A percentile compares a stretch with the other conserved stretches of the same genome.
Evolutionary conservation across 306 rosid species (phyloP).

Genomic region (Dryas drummondii): DNA sequence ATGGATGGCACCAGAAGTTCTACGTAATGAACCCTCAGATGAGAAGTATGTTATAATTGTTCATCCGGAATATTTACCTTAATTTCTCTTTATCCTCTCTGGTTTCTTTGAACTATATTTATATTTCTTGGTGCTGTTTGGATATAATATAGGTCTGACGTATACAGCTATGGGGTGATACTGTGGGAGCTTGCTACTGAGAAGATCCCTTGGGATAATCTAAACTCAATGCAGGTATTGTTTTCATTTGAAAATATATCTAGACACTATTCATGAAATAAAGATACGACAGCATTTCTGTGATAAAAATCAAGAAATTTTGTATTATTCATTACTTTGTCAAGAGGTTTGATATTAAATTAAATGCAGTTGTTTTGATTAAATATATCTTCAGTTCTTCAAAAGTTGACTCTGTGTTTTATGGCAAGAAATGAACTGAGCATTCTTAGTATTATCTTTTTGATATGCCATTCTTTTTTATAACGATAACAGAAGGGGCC

Average conservation of each 20-base stretch:
- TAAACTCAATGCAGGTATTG: constrained; percentile 96
- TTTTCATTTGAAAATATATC: constrained; percentile 31
- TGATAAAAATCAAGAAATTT: not conserved
- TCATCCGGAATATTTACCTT: constrained; percentile 12
- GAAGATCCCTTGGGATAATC: constrained; percentile 98
- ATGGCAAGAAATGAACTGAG: not conserved
- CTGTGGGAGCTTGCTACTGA: constrained; percentile 97
- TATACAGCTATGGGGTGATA: constrained; percentile 95
- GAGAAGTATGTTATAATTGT: constrained; percentile 67
- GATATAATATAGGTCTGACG: constrained; percentile 73
- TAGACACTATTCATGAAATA: not conserved
- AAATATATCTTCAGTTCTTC: not conserved
- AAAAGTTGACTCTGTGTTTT: not conserved
- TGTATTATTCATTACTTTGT: not conserved
- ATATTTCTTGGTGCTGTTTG: constrained; percentile 25
- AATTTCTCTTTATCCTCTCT: constrained; percentile 1
- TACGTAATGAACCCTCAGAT: constrained; percentile 94
- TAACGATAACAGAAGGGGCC: not conserved
- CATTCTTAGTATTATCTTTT: not conserved
- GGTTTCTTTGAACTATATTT: constrained; percentile 14
- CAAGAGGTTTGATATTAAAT: not conserved
- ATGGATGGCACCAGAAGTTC: constrained; percentile 99
- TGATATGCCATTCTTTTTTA: not conserved
- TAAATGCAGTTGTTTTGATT: not conserved
- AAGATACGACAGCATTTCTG: constrained; percentile 1